Percentiles rank a stretch among this genome's conserved stretches.
These are phyloP conservation scores for Allium sativum DNA, from an alignment of 106 monocot genomes.

Conservation along the genomic window DNA sequence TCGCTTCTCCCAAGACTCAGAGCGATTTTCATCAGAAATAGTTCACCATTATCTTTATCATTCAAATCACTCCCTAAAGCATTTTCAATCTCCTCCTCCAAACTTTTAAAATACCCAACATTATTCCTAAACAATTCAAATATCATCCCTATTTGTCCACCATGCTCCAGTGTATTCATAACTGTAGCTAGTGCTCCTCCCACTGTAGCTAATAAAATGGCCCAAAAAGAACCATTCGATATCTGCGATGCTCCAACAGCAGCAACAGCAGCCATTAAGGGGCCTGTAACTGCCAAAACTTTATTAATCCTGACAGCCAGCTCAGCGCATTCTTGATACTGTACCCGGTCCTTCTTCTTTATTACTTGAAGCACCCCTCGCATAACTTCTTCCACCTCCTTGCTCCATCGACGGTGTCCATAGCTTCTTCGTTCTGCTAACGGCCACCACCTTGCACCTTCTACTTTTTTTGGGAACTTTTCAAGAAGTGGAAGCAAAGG, in stretches of 20 bases:
- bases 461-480: slow-evolving; percentile 53
- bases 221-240: neutral
- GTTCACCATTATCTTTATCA: slow-evolving; percentile 50
- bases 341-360: slow-evolving; percentile 33
- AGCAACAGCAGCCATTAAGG: slow-evolving; percentile 40
- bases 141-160: slow-evolving; percentile 31
- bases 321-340: slow-evolving; percentile 36
- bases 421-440: neutral
- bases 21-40: slow-evolving; percentile 56
- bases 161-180: slow-evolving; percentile 27
- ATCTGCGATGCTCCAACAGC: slow-evolving; percentile 10
- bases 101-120: slow-evolving; percentile 17
- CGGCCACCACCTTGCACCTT: slow-evolving; percentile 77
- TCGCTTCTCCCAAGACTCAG: slow-evolving; percentile 59
- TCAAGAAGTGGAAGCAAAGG: slow-evolving; percentile 56
- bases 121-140: slow-evolving; percentile 31
- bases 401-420: slow-evolving; percentile 26
- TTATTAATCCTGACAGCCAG: slow-evolving; percentile 38
- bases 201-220: slow-evolving; percentile 16
- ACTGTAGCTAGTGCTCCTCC: slow-evolving; percentile 51
- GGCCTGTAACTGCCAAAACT: slow-evolving; percentile 41
- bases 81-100: slow-evolving; percentile 42
- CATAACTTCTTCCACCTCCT: slow-evolving; percentile 39
- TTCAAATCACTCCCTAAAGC: slow-evolving; percentile 17
- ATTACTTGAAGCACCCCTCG: slow-evolving; percentile 33